Conservation (phyloP, 306 rosid genomes). For the Pterocarpus macrocarpus region DNA sequence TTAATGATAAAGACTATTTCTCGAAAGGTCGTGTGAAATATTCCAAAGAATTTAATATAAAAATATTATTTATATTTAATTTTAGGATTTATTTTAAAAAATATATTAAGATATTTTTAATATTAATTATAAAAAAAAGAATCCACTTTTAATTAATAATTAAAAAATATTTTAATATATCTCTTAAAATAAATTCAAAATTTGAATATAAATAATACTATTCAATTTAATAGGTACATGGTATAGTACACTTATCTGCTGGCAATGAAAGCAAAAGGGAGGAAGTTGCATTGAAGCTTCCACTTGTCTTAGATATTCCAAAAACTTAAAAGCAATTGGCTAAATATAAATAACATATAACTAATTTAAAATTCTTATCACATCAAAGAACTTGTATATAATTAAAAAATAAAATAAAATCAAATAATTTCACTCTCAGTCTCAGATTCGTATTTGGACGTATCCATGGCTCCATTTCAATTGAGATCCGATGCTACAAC, state of each 20-base stretch:
- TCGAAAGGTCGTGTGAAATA: not conserved
- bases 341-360: not conserved
- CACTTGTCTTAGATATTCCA: slow-evolving; percentile 24
- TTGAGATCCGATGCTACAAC: not conserved
- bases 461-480: not conserved
- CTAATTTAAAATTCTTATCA: not conserved
- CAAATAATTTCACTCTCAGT: not conserved
- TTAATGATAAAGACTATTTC: not conserved
- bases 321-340: not conserved
- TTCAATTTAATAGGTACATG: no score
- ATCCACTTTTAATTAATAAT: no score
- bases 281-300: slow-evolving; percentile 46
- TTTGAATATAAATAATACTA: no score
- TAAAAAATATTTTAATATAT: no score
- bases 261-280: not conserved
- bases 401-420: not conserved
- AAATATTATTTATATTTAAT: no score
- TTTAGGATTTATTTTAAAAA: no score
- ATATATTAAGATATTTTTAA: no score
- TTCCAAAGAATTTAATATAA: not conserved
- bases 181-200: no score
- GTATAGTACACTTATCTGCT: not conserved
- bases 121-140: no score
- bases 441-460: not conserved
- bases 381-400: not conserved